Base-by-base conservation (phyloP, 2,329 filamentous ascomycete species). In the Diaporthe vexans region DNA sequence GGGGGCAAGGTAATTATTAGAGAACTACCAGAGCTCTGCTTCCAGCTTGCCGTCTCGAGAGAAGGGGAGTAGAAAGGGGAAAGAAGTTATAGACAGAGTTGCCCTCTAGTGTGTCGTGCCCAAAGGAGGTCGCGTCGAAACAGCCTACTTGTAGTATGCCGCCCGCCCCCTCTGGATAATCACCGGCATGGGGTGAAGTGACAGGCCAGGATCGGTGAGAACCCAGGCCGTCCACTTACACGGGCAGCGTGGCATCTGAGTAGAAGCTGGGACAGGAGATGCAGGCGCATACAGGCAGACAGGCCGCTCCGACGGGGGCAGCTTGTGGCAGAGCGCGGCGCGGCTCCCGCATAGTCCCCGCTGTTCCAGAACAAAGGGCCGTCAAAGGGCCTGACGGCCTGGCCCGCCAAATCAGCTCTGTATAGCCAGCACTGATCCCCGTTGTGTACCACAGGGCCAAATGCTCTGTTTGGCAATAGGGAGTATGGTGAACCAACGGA, bases 1-100 rank as follows among this genome's bases (percentile, higher is more conserved):
- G 68, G 71, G 58, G 71, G 73, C 76, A 61, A 77, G 76, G 77
- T 77, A 79, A 80, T 80, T 80, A 78, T 79, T 77, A 81, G 83
- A 68, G 63, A 86, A 84, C 86, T 88, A 82, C 86, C 86, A 83
- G 87, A 88, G 86, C 84, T 86, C 82, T 84, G 84, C 81, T 82
- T 81, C 78, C 77, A 77, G 73, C 74, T 75, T 74, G 74, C 75
- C 76, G 78, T 79, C 73, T 75, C 61, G 65, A 65, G 73, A 73
- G 73, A 76, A 75, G 56, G 72, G 61, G 40, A 71, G 61, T 37
- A 71, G 72, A 73, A 19, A 46, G 33, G 54, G 33, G n/a, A 43
- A 52, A 59, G 63, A 72, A 65, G 48, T 52, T 52, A 74, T 54
- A 61, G 69, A 73, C 72, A 65, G 46, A 69, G 71, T 19, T 35